Percentiles rank a stretch among this genome's conserved stretches.
Conservation (phyloP, 768 basidiomycete species). For the Agrocybe praecox region DNA sequence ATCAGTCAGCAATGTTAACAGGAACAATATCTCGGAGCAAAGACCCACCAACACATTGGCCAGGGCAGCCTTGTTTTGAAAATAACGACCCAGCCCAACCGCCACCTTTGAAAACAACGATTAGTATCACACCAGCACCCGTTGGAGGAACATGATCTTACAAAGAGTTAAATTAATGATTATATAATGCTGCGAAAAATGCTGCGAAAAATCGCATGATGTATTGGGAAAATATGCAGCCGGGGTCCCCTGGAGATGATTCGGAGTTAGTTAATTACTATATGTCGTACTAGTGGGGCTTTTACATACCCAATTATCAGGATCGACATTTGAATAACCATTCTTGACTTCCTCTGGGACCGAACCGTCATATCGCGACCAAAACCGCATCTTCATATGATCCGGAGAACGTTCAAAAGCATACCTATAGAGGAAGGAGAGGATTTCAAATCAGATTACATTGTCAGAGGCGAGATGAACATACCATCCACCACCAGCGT, state of each 20-base stretch:
- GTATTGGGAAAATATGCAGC: conserved; percentile 62
- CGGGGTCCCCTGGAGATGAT: conserved; percentile 50
- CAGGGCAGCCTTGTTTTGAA: conserved; percentile 51
- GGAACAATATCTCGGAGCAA: background rate
- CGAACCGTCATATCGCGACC: conserved; percentile 43
- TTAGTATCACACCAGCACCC: too few relatives aligned
- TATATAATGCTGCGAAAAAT: conserved; percentile 60
- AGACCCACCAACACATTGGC: conserved; percentile 56
- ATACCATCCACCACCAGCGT: conserved; percentile 58
- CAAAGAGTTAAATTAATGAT: conserved; percentile 58
- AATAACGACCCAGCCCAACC: conserved; percentile 62
- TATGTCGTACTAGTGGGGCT: too few relatives aligned
- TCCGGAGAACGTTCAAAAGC: conserved; percentile 52
- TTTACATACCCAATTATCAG: conserved; percentile 40
- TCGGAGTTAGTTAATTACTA: background rate
- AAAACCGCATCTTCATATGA: conserved; percentile 66
- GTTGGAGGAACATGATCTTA: too few relatives aligned
- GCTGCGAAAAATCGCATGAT: conserved; percentile 58
- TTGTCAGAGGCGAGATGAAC: conserved; percentile 5
- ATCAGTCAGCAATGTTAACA: background rate
- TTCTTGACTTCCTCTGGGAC: conserved; percentile 44
- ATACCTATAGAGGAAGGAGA: conserved; percentile 37
- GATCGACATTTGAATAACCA: conserved; percentile 33
- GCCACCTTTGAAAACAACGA: conserved; percentile 24
- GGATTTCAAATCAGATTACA: background rate